Conservation (phyloP, 2,329 filamentous ascomycete genomes). For the Zasmidium cellare region DNA sequence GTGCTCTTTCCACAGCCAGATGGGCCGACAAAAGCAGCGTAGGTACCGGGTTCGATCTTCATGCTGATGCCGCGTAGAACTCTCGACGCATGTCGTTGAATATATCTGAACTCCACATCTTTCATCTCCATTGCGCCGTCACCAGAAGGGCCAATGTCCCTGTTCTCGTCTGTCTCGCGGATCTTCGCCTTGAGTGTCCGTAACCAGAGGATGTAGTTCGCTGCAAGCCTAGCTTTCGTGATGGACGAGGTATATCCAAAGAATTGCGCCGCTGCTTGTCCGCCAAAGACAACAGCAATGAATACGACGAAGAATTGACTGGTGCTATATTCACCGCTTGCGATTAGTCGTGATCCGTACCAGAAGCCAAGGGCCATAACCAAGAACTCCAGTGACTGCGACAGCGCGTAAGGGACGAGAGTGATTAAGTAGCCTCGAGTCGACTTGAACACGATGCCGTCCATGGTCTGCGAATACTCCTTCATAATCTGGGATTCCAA, state of each 20-base stretch:
- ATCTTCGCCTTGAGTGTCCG: slow-evolving; percentile 40
- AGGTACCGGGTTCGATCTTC: slow-evolving; percentile 40
- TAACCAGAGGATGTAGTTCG: slow-evolving; percentile 50
- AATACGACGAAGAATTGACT: slow-evolving; percentile 60
- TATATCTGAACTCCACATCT: slow-evolving; percentile 33
- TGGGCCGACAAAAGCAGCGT: slow-evolving; percentile 49
- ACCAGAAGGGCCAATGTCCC: slow-evolving; percentile 27
- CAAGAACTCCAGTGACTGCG: slow-evolving; percentile 35
- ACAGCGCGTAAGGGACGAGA: slow-evolving; percentile 32
- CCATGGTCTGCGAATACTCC: slow-evolving; percentile 31
- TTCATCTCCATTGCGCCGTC: slow-evolving; percentile 27
- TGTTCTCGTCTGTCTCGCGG: slow-evolving; percentile 38
- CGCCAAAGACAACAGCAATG: slow-evolving; percentile 64
- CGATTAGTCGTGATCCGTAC: slow-evolving; percentile 36
- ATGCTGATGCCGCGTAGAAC: slow-evolving; percentile 30
- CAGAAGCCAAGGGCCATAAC: slow-evolving; percentile 37
- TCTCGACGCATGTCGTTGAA: slow-evolving; percentile 21
- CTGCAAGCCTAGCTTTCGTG: slow-evolving; percentile 36
- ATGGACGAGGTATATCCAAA: slow-evolving; percentile 58
- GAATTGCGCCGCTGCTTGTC: slow-evolving; percentile 66
- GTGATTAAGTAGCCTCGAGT: slow-evolving; percentile 23
- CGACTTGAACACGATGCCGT: slow-evolving; percentile 26
- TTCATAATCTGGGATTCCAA: slow-evolving; percentile 32
- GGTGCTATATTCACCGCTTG: slow-evolving; percentile 34
- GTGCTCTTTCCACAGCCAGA: slow-evolving; percentile 52